Conservation (phyloP, 768 basidiomycete species). For the Hemileccinum impolitum region DNA sequence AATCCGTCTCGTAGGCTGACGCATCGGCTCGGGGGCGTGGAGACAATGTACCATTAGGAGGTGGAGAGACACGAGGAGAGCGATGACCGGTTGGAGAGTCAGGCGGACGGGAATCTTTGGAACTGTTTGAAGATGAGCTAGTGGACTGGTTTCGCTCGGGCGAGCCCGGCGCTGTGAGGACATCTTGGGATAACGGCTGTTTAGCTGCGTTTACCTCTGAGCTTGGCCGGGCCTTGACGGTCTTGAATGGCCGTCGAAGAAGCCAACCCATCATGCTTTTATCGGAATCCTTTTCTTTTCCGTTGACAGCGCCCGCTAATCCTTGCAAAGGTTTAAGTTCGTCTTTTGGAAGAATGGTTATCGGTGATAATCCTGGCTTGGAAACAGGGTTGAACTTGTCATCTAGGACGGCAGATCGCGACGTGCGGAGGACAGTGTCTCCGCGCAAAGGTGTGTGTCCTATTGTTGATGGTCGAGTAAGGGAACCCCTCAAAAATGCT, state of each 20-base stretch:
- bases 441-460: constrained; percentile 16
- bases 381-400: constrained; percentile 19
- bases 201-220: constrained; percentile 18
- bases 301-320: constrained; percentile 27
- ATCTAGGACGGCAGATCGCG: constrained; percentile 18
- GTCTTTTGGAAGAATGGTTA: constrained; percentile 18
- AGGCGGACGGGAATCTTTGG: constrained; percentile 20
- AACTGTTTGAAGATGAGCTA: constrained; percentile 21
- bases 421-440: constrained; percentile 19
- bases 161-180: constrained; percentile 10
- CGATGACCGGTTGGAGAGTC: constrained; percentile 16
- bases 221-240: constrained; percentile 19
- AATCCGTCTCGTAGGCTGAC: constrained; percentile 11
- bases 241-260: constrained; percentile 22
- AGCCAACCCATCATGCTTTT: constrained; percentile 36
- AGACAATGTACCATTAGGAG: constrained; percentile 12
- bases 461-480: constrained; percentile 12
- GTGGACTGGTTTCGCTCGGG: constrained; percentile 23
- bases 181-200: constrained; percentile 13
- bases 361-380: constrained; percentile 12
- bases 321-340: constrained; percentile 24
- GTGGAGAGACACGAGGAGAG: constrained; percentile 9
- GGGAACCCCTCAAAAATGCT: constrained; percentile 16
- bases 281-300: constrained; percentile 38
- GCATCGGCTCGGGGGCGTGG: constrained; percentile 3